These are phyloP conservation scores for Phytophthora capsici DNA, from an alignment of 352 stramenopile species.

Conservation along the genomic window DNA sequence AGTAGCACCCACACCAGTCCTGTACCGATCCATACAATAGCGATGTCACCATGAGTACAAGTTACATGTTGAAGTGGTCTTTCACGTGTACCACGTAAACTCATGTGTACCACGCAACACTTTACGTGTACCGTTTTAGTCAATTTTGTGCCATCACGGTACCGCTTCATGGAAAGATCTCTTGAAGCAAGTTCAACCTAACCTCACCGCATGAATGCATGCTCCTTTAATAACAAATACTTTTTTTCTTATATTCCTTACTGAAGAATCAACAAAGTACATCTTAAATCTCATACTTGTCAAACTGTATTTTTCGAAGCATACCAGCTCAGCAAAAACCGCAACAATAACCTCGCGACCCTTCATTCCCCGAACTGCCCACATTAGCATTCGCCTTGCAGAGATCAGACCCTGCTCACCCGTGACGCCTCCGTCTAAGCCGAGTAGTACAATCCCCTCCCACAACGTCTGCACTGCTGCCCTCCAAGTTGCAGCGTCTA, in stretches of 20 bases:
- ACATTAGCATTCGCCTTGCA: conserved; percentile 31
- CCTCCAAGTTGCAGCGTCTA: neutral
- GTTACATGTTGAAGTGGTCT: conserved; percentile 9
- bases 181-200: conserved; percentile 1
- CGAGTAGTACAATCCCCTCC: neutral
- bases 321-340: neutral
- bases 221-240: neutral
- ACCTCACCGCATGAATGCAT: neutral
- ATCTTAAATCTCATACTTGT: neutral
- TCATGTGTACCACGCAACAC: no score
- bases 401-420: neutral
- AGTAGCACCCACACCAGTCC: conserved; percentile 20
- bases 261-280: no score
- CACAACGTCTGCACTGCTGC: neutral
- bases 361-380: conserved; percentile 28
- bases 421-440: neutral
- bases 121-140: conserved; percentile 4
- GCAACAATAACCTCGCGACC: conserved; percentile 13
- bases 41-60: conserved; percentile 25
- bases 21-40: conserved; percentile 23
- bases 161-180: conserved; percentile 27
- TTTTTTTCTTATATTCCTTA: no score
- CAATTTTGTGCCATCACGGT: conserved; percentile 10
- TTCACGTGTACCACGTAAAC: no score
- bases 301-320: conserved; percentile 24